phyloP scores from a whole-genome alignment of 1,284 basidiomycete genomes.

The Tilletia caries region DNA sequence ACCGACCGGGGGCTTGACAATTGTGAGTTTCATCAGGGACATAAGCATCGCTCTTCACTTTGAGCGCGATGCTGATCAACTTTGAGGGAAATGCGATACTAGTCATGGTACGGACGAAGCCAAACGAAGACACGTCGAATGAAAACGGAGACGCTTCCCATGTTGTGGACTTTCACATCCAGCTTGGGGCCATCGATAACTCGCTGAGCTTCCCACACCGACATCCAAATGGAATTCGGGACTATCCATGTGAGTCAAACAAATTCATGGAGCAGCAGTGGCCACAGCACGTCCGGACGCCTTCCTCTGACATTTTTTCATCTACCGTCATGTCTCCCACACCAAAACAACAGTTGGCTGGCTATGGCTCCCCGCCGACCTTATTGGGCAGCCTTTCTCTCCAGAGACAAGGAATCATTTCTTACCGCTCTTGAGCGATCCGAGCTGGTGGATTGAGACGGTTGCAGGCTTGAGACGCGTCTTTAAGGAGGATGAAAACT shows the following conservation, averaged over 20 bases:
- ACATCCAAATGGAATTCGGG: slow-evolving; percentile 80
- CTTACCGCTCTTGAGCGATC: slow-evolving; percentile 73
- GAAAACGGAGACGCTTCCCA: too few species aligned
- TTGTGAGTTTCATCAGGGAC: slow-evolving; percentile 49
- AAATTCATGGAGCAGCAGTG: too few species aligned
- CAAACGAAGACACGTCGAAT: too few species aligned
- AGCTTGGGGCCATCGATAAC: slow-evolving; percentile 73
- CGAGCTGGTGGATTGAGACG: slow-evolving; percentile 85
- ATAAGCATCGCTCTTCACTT: neutral
- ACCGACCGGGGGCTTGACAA: slow-evolving; percentile 60
- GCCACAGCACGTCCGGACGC: too few species aligned
- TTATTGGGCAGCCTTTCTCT: slow-evolving; percentile 74
- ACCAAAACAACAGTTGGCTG: slow-evolving; percentile 63
- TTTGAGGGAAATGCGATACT: neutral
- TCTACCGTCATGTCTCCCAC: too few species aligned
- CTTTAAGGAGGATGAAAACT: slow-evolving; percentile 74
- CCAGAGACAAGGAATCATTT: slow-evolving; percentile 76
- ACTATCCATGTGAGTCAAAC: slow-evolving; percentile 64
- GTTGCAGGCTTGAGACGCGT: slow-evolving; percentile 71
- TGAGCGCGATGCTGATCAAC: neutral
- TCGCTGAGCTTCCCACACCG: slow-evolving; percentile 74
- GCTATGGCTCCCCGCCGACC: slow-evolving; percentile 73
- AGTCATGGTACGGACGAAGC: too few species aligned
- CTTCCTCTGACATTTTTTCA: too few species aligned
- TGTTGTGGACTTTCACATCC: neutral